phyloP scores from a whole-genome alignment of 768 basidiomycete species.

The Lentinula raphanica region DNA sequence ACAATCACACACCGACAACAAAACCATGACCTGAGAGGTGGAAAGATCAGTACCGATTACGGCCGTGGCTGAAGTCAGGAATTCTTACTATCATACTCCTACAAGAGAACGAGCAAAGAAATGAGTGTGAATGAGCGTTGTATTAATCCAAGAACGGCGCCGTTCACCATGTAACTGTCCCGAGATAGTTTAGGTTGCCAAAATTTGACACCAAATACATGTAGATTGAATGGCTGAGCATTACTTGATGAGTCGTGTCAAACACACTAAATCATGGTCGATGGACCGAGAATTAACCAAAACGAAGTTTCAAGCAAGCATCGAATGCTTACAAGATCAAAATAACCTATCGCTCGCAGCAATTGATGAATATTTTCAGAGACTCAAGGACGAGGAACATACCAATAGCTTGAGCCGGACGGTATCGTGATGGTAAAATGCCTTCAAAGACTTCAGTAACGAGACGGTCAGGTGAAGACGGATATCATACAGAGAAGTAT shows the following conservation, averaged over 20 bases:
- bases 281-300: not conserved
- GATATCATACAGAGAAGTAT: not conserved
- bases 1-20: conserved; percentile 1
- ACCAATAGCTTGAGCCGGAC: not conserved
- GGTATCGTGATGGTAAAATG: not conserved
- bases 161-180: not conserved
- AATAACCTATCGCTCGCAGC: conserved; percentile 3
- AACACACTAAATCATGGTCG: not conserved
- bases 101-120: not conserved
- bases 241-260: conserved; percentile 4
- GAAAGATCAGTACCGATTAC: not conserved
- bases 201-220: not conserved
- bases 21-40: not conserved
- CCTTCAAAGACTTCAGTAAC: not conserved
- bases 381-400: not conserved
- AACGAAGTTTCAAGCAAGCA: not conserved
- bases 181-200: not conserved
- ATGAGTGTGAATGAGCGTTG: not conserved
- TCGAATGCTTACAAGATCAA: not conserved
- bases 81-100: conserved; percentile 7
- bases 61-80: not conserved
- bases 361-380: too few species aligned
- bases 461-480: not conserved
- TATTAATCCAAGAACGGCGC: not conserved
- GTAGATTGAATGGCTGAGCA: conserved; percentile 5